A percentile compares a stretch with the other conserved stretches of the same genome.
Conservation (phyloP, 768 basidiomycete species). For the Suillus lakei region DNA sequence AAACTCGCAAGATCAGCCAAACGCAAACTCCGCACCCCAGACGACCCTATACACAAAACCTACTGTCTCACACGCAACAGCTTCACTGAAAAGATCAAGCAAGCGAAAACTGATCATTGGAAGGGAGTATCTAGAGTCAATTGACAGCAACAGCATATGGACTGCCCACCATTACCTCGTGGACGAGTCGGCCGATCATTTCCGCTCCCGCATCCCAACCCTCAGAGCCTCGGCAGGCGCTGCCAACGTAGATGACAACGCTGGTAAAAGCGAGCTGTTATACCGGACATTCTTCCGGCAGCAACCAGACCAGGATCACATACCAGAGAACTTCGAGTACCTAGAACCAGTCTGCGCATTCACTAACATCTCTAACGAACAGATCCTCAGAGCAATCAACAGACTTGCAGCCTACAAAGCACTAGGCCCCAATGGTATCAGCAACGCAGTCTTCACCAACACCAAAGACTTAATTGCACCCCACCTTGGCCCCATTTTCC, state of each 20-base stretch:
- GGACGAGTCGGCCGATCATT: not conserved
- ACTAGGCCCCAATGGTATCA: slow-evolving; percentile 29
- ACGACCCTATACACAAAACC: not conserved
- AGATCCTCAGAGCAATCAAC: slow-evolving; percentile 14
- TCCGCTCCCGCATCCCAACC: not conserved
- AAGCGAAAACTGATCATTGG: slow-evolving; percentile 15
- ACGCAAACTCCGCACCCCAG: not conserved
- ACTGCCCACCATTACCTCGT: slow-evolving; percentile 14
- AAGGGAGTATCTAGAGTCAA: slow-evolving; percentile 15
- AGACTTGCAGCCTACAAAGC: slow-evolving; percentile 24
- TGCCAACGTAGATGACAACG: slow-evolving; percentile 17
- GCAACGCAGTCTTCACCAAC: slow-evolving; percentile 24
- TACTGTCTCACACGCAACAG: not conserved
- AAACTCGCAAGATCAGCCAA: not conserved
- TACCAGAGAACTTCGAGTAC: slow-evolving; percentile 4
- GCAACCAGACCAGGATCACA: slow-evolving; percentile 4
- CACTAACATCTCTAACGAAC: slow-evolving; percentile 17
- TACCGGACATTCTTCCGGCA: slow-evolving; percentile 28
- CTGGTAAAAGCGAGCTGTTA: slow-evolving; percentile 25
- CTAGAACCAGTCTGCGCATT: slow-evolving; percentile 6
- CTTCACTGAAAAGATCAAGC: not conserved
- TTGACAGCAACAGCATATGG: slow-evolving; percentile 7
- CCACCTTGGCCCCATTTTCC: slow-evolving; percentile 17
- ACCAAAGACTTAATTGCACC: slow-evolving; percentile 12
- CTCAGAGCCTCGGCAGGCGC: not conserved